Evolutionary conservation across 1,284 basidiomycete genomes (phyloP).

Genomic region (Gymnopus androsaceus): DNA sequence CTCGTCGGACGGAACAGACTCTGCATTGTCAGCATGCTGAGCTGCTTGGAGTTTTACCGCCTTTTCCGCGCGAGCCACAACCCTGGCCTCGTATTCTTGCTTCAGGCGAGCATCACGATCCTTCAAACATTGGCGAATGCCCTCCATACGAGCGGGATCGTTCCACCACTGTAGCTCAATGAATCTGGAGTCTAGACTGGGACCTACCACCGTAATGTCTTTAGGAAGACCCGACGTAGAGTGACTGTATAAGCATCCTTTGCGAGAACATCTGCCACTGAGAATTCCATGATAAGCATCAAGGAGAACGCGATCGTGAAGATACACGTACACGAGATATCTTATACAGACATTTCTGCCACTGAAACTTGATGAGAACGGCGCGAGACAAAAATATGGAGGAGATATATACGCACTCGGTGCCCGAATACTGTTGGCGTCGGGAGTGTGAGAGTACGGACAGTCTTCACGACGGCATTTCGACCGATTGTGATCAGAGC

Average conservation of each 20-base stretch:
- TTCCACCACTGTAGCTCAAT: slow-evolving; percentile 7
- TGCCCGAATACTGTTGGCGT: slow-evolving; percentile 1
- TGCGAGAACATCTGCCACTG: not conserved
- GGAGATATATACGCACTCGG: not conserved
- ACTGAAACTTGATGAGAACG: not conserved
- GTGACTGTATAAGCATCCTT: not conserved
- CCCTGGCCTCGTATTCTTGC: not conserved
- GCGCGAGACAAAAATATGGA: not conserved
- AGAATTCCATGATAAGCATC: too few relatives aligned
- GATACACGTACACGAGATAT: too few relatives aligned
- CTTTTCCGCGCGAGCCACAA: not conserved
- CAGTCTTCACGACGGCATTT: not conserved
- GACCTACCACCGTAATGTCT: not conserved
- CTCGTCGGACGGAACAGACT: too few relatives aligned
- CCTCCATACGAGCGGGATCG: not conserved
- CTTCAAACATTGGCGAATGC: not conserved
- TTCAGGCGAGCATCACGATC: not conserved
- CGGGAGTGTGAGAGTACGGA: not conserved
- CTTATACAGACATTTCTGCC: slow-evolving; percentile 2
- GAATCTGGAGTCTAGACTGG: not conserved
- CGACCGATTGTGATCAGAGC: not conserved
- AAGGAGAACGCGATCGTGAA: too few relatives aligned
- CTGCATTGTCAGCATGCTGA: not conserved
- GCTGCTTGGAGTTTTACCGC: not conserved
- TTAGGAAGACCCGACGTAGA: not conserved